Conservation (phyloP, 805 yeast genomes). For the Kodamaea laetipori region DNA sequence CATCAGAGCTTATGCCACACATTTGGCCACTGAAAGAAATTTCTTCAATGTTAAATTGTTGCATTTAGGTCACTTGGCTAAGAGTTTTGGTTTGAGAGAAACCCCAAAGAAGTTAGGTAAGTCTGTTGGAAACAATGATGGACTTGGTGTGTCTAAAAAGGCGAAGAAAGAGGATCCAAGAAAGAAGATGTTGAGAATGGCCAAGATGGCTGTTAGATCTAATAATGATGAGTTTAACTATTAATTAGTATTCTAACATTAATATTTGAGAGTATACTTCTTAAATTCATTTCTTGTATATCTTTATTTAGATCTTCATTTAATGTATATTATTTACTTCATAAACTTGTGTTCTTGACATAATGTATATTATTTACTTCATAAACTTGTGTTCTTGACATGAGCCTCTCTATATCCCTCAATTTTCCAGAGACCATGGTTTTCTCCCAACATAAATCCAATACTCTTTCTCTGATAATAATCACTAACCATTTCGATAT, state of each 20-base stretch:
- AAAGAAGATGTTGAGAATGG: conserved; percentile 74
- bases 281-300: no score
- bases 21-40: conserved; percentile 74
- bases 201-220: conserved; percentile 66
- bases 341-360: conserved; percentile 13
- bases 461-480: conserved; percentile 63
- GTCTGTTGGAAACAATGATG: conserved; percentile 22
- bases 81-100: conserved; percentile 91
- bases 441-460: conserved; percentile 71
- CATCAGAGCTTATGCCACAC: conserved; percentile 94
- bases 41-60: conserved; percentile 78
- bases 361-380: conserved; percentile 1
- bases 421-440: conserved; percentile 69
- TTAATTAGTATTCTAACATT: conserved; percentile 20
- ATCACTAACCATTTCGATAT: conserved; percentile 54
- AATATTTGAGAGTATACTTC: no score
- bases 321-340: conserved; percentile 1
- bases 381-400: conserved; percentile 8
- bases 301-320: no score
- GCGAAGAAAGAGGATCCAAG: conserved; percentile 66
- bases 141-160: conserved; percentile 24
- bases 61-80: conserved; percentile 95
- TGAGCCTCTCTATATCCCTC: conserved; percentile 18
- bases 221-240: conserved; percentile 74
- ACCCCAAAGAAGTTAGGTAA: conserved; percentile 81